Evolutionary conservation across 257 asterid species (phyloP).

Genomic region (Eucommia ulmoides): DNA sequence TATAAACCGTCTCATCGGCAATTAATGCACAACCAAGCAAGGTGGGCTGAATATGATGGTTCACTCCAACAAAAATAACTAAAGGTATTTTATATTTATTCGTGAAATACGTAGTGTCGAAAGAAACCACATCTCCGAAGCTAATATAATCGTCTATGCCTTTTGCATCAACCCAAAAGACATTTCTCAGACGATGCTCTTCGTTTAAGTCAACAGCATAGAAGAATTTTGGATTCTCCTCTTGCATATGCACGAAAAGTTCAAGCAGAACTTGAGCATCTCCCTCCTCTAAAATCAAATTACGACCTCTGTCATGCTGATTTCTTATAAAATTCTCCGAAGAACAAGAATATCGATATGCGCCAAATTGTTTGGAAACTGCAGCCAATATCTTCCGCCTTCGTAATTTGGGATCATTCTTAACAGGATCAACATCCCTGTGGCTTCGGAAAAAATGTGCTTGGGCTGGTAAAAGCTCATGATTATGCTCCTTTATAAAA

Average conservation of each 20-base stretch:
- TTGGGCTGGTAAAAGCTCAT: slow-evolving; percentile 1
- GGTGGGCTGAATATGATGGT: not conserved
- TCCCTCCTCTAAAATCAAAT: not conserved
- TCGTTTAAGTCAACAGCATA: not conserved
- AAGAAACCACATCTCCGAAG: not conserved
- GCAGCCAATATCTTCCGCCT: not conserved
- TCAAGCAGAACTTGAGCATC: not conserved
- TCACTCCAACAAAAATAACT: not conserved
- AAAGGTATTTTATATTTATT: not conserved
- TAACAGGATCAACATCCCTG: not conserved
- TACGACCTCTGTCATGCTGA: not conserved
- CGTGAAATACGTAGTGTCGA: not conserved
- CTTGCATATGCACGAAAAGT: not conserved
- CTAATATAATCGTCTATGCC: not conserved
- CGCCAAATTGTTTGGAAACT: not conserved
- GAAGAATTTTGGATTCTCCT: not conserved
- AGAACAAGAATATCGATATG: not conserved
- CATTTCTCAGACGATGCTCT: not conserved
- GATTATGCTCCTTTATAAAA: not conserved
- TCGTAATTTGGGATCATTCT: not conserved
- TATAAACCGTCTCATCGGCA: not conserved
- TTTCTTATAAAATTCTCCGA: not conserved
- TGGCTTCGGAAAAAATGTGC: slow-evolving; percentile 1
- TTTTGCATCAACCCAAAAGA: not conserved
- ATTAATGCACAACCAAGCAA: not conserved